Evolutionary conservation across 805 yeast genomes (phyloP), one percentile per base, ranked within the genome.

Genomic region (Starmera pachycereana): DNA sequence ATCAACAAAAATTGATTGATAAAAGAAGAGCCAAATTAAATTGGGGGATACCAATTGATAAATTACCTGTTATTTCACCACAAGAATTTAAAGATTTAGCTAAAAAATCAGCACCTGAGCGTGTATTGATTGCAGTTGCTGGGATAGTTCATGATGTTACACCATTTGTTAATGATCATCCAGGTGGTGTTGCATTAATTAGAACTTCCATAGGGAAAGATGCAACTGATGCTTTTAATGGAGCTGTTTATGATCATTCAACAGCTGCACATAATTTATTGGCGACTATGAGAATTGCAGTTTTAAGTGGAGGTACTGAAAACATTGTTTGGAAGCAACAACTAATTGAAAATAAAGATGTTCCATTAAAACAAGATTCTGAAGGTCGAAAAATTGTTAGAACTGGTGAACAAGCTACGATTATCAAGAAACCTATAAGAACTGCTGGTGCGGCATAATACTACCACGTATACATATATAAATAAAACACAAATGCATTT

Each of bases 21-120:
- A 67, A 76, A 44, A 77, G 85, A 64, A 71, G 92, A 47, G 69
- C 86, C 11, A 77, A 78, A 47, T 69, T 89, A 44, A 83, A 85
- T 63, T 89, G 97, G 97, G 97, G 97, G 16, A 83, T 89, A 2
- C 95, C 96, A 4, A 81, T 90, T 40, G 90, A 88, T 47, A 81
- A 79, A 57, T 67, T 89, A 12, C 97, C 97, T 0, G 72, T 79
- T 27, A 49, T 72, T 51, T 71, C 72, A 44, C 65, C 63, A 40
- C 73, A 69, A 38, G 74, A 69, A 45, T 72, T 72, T 60, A 60
- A 58, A 48, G 43, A 42, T 35, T 40, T 54, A 42, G 62, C 65
- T 3, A 48, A 48, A 25, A 68, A 59, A 37, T 68, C 69, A 46
- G 57, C 75, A 60, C 61, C 74, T 62, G 58, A 66, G 55, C 58